phyloP scores from a whole-genome alignment of 441 rosid genomes.

The Cnidoscolus chayamansa region DNA sequence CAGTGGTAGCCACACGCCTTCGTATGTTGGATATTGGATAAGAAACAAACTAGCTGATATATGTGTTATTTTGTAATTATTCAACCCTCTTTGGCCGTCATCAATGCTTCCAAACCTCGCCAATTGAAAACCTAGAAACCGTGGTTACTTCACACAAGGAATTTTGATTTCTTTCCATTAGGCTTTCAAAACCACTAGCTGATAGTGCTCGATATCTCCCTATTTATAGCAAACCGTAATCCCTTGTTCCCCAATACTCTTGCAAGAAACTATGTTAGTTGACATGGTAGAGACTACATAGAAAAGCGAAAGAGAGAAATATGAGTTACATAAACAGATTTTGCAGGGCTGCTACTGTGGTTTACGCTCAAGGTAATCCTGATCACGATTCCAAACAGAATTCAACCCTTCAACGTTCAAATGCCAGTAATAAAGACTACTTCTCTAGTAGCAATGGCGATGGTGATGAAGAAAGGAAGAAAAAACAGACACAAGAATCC shows the following conservation, averaged over 20 bases:
- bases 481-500: slow-evolving; percentile 29
- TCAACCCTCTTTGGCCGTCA: not conserved
- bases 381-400: slow-evolving; percentile 22
- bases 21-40: not conserved
- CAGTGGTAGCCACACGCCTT: not conserved
- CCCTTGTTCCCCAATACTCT: not conserved
- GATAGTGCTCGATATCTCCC: not conserved
- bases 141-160: slow-evolving; percentile 20
- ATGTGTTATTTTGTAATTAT: no score
- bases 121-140: slow-evolving; percentile 28
- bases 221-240: not conserved
- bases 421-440: not conserved
- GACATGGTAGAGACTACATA: not conserved
- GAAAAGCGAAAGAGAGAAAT: not conserved
- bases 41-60: not conserved
- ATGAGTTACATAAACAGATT: slow-evolving; percentile 28
- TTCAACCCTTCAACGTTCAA: slow-evolving; percentile 1
- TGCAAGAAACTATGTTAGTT: not conserved
- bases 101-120: slow-evolving; percentile 13
- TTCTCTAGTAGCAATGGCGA: not conserved
- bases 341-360: slow-evolving; percentile 26
- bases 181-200: slow-evolving; percentile 20
- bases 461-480: slow-evolving; percentile 11
- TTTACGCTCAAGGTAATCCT: slow-evolving; percentile 16
- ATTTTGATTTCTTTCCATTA: slow-evolving; percentile 2